Percentiles rank a stretch among this genome's conserved stretches.
Conservation (phyloP, 2,329 filamentous ascomycete species). For the Penicillium sp. region DNA sequence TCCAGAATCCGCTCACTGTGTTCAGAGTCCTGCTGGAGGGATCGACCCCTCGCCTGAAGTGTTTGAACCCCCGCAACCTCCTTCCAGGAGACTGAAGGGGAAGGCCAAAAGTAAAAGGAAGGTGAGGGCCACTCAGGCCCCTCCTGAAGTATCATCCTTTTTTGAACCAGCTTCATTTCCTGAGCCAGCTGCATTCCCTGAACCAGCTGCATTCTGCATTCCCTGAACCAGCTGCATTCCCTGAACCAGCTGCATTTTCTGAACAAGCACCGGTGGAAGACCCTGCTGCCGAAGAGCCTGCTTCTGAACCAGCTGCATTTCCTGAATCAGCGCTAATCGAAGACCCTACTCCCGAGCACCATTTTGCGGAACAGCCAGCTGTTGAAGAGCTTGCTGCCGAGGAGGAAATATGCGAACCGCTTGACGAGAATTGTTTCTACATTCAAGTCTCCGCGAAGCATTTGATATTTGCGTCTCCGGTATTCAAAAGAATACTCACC, state of each 20-base stretch:
- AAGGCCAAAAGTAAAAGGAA: not conserved
- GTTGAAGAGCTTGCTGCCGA: not conserved
- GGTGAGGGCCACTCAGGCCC: not conserved
- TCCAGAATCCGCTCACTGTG: not conserved
- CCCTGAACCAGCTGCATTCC: no score
- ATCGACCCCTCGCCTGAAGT: not conserved
- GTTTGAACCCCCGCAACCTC: not conserved
- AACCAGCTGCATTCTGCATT: no score
- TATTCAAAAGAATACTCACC: not conserved
- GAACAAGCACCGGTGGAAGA: not conserved
- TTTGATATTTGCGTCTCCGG: not conserved
- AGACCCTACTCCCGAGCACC: no score
- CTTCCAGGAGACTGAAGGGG: accelerated
- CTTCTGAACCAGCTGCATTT: no score
- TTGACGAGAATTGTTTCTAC: not conserved
- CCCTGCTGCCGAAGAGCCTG: not conserved
- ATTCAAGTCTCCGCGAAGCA: not conserved
- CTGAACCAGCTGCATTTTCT: no score
- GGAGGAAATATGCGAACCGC: not conserved
- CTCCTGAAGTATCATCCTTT: no score
- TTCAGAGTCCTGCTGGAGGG: not conserved
- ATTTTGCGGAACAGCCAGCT: no score
- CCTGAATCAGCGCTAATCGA: no score
- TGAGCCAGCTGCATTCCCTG: no score
- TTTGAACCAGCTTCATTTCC: no score